Conservation (phyloP, 768 basidiomycete species). For the Tricholoma sp. region DNA sequence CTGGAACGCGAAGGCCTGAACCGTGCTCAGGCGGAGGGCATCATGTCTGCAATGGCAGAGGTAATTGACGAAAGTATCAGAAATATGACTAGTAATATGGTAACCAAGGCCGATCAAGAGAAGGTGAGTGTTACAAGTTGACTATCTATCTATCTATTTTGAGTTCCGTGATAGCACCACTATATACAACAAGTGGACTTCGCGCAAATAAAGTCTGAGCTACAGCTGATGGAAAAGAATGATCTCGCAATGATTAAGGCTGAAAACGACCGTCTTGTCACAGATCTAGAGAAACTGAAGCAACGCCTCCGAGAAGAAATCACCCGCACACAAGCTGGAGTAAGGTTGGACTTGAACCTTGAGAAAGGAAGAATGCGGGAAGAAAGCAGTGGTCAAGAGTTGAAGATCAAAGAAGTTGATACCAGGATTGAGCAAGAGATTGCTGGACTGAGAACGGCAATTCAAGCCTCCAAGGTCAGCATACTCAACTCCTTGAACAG, state of each 20-base stretch:
- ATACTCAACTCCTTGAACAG: not conserved
- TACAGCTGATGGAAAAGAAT: conserved; percentile 95
- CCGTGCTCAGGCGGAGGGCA: conserved; percentile 89
- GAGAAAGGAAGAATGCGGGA: conserved; percentile 96
- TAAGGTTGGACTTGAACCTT: conserved; percentile 89
- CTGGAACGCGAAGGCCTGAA: conserved; percentile 86
- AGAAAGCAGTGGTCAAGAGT: conserved; percentile 84
- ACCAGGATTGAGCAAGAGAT: conserved; percentile 97
- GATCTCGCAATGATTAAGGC: conserved; percentile 93
- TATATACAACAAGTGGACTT: conserved; percentile 97
- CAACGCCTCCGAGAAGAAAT: conserved; percentile 90
- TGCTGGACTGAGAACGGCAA: conserved; percentile 74
- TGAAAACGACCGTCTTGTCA: conserved; percentile 89
- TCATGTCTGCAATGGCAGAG: conserved; percentile 95
- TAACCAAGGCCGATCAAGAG: conserved; percentile 93
- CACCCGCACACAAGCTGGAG: conserved; percentile 86
- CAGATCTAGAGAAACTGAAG: conserved; percentile 93
- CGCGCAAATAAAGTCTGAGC: conserved; percentile 91
- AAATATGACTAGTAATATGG: conserved; percentile 95
- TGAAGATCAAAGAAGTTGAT: conserved; percentile 97
- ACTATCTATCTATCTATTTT: not conserved
- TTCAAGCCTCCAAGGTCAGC: conserved; percentile 78
- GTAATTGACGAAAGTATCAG: conserved; percentile 96
- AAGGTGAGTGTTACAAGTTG: conserved; percentile 51
- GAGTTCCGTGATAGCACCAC: conserved; percentile 52